Evolutionary conservation across 805 yeast genomes (phyloP).

Genomic region (Metschnikowia amazonensis): DNA sequence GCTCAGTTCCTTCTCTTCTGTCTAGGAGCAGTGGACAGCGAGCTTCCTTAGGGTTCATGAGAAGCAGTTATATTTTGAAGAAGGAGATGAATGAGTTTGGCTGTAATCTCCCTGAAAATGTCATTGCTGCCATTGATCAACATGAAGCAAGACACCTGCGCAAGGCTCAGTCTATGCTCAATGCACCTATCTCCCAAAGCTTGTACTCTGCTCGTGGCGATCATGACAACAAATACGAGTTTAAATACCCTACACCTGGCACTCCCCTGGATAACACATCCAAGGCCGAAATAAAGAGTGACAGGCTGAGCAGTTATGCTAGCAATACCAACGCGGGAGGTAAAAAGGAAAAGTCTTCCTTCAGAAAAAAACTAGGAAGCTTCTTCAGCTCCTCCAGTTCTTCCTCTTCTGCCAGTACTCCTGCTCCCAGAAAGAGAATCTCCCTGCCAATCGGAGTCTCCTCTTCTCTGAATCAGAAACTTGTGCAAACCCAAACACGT

Average conservation of each 20-base stretch:
- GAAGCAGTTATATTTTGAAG: constrained; percentile 39
- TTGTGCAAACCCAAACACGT: not conserved
- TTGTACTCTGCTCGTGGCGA: constrained; percentile 1
- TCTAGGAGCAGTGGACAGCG: constrained; percentile 16
- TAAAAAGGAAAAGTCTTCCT: constrained; percentile 7
- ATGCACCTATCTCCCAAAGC: constrained; percentile 2
- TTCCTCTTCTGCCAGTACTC: constrained; percentile 1
- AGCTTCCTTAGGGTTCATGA: constrained; percentile 43
- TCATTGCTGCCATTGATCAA: constrained; percentile 9
- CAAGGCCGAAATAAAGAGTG: constrained; percentile 1
- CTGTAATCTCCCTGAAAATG: constrained; percentile 31
- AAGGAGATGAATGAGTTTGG: constrained; percentile 37
- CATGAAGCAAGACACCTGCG: constrained; percentile 1
- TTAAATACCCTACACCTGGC: not conserved
- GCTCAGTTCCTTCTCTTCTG: constrained; percentile 16
- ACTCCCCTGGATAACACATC: not conserved
- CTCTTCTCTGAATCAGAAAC: constrained; percentile 1
- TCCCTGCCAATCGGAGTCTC: constrained; percentile 11
- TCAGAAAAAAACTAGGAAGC: constrained; percentile 12
- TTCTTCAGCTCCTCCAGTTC: constrained; percentile 10
- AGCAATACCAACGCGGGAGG: not conserved
- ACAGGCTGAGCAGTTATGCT: not conserved
- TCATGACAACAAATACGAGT: not conserved
- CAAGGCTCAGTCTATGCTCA: not conserved
- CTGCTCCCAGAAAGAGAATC: constrained; percentile 4